phyloP scores from a whole-genome alignment of 2,329 filamentous ascomycete species.

The Paecilomyces formosus region DNA sequence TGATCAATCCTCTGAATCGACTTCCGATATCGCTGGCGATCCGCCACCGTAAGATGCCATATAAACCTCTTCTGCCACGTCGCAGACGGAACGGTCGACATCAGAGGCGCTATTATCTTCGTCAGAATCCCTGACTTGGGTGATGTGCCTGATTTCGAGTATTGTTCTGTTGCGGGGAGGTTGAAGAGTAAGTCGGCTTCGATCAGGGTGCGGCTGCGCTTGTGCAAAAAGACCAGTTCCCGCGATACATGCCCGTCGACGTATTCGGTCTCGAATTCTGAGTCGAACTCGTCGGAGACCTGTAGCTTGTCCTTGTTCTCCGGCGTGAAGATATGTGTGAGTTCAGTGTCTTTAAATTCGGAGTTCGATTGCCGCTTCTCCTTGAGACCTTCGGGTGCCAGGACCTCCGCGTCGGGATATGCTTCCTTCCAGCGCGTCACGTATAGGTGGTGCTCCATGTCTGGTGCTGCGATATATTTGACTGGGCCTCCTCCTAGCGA shows the following conservation, averaged over 20 bases:
- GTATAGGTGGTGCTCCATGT: slow-evolving; percentile 94
- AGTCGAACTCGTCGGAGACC: slow-evolving; percentile 72
- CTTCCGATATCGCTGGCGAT: slow-evolving; percentile 62
- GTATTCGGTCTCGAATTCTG: slow-evolving; percentile 80
- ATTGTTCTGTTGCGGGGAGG: slow-evolving; percentile 80
- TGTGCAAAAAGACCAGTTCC: slow-evolving; percentile 82
- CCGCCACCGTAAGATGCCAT: slow-evolving; percentile 62
- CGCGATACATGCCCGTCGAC: slow-evolving; percentile 73
- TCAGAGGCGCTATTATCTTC: slow-evolving; percentile 49
- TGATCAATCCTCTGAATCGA: slow-evolving; percentile 60
- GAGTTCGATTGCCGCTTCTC: slow-evolving; percentile 66
- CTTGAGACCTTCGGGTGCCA: slow-evolving; percentile 74
- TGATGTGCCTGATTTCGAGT: slow-evolving; percentile 50
- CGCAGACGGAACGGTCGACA: slow-evolving; percentile 52
- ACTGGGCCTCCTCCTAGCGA: slow-evolving; percentile 62
- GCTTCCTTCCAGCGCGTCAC: slow-evolving; percentile 74
- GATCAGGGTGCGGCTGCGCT: slow-evolving; percentile 70
- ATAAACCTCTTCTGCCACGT: slow-evolving; percentile 71
- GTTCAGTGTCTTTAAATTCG: slow-evolving; percentile 51
- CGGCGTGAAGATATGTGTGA: slow-evolving; percentile 60
- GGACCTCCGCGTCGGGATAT: slow-evolving; percentile 70
- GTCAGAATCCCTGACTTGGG: slow-evolving; percentile 53
- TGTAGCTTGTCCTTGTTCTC: slow-evolving; percentile 44
- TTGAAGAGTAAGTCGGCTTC: slow-evolving; percentile 92
- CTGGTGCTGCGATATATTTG: slow-evolving; percentile 77